Conservation (phyloP, 1,284 basidiomycete genomes). For the Coniferiporia weirii region DNA sequence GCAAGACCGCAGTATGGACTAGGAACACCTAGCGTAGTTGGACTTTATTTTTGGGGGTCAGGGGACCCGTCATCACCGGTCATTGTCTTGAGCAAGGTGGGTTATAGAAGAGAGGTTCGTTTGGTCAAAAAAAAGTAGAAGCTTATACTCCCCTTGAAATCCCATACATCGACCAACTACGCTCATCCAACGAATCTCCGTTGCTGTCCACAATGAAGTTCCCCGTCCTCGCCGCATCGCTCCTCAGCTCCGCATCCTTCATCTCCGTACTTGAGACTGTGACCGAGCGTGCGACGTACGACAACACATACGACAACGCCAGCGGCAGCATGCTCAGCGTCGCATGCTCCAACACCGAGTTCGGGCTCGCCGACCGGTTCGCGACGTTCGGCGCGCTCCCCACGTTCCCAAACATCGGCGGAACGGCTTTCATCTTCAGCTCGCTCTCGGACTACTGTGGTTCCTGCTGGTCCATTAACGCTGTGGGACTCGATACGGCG, state of each 20-base stretch:
- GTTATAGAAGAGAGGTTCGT: too few species aligned
- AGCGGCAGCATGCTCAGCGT: conserved; percentile 29
- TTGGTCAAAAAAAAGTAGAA: too few species aligned
- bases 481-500: conserved; percentile 25
- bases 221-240: conserved; percentile 18
- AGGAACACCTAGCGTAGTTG: too few species aligned
- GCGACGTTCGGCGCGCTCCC: conserved; percentile 42
- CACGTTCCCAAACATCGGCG: conserved; percentile 45
- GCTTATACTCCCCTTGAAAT: too few species aligned
- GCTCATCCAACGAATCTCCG: too few species aligned
- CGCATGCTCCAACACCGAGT: conserved; percentile 44
- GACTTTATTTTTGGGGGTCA: too few species aligned
- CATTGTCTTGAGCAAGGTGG: background rate
- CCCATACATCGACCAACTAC: too few species aligned
- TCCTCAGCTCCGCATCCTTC: conserved; percentile 1
- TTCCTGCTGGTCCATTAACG: conserved; percentile 38
- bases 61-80: background rate
- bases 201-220: background rate
- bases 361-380: conserved; percentile 40
- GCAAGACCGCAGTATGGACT: too few species aligned
- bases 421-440: conserved; percentile 33
- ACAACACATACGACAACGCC: conserved; percentile 38
- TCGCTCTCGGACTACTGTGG: conserved; percentile 40
- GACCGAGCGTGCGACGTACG: conserved; percentile 33
- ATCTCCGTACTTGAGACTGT: conserved; percentile 16